A percentile compares a stretch with the other conserved stretches of the same genome.
Conservation (phyloP, 2,329 filamentous ascomycete genomes). For the Claviceps digitariae region DNA sequence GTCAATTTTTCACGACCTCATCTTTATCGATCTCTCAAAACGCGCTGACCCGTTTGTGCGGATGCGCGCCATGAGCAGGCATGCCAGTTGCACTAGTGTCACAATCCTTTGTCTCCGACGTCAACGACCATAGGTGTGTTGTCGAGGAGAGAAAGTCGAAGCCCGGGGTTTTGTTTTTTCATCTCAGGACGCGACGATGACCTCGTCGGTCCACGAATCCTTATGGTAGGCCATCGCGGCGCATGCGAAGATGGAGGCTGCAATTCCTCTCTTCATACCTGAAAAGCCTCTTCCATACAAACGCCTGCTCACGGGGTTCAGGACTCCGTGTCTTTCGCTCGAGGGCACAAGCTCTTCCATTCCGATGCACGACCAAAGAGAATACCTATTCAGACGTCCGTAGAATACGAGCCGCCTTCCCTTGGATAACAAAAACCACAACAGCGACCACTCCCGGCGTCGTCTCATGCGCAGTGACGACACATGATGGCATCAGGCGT, state of each 20-base stretch:
- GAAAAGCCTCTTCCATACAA: background rate
- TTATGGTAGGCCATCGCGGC: constrained; percentile 1
- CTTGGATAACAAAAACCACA: constrained; percentile 4
- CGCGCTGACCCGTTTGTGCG: no score
- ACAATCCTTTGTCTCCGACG: no score
- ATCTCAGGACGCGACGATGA: constrained; percentile 7
- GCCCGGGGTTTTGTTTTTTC: constrained; percentile 5
- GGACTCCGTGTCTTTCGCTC: background rate
- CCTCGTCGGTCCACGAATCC: constrained; percentile 4
- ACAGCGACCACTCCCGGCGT: constrained; percentile 4
- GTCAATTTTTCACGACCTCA: no score
- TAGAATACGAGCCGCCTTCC: constrained; percentile 7
- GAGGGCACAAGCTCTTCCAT: constrained; percentile 1
- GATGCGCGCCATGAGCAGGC: background rate
- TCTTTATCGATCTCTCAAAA: no score
- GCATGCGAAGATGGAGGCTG: constrained; percentile 5
- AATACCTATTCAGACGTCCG: constrained; percentile 7
- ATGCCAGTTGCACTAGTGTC: background rate
- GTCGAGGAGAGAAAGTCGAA: constrained; percentile 1
- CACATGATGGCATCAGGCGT: constrained; percentile 3
- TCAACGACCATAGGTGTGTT: constrained; percentile 1
- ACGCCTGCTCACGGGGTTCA: no score
- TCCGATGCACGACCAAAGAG: constrained; percentile 1
- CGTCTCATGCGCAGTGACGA: constrained; percentile 4
- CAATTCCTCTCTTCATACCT: constrained; percentile 1